phyloP scores from a whole-genome alignment of 2,329 filamentous ascomycete genomes.

The Colletotrichum sp. region DNA sequence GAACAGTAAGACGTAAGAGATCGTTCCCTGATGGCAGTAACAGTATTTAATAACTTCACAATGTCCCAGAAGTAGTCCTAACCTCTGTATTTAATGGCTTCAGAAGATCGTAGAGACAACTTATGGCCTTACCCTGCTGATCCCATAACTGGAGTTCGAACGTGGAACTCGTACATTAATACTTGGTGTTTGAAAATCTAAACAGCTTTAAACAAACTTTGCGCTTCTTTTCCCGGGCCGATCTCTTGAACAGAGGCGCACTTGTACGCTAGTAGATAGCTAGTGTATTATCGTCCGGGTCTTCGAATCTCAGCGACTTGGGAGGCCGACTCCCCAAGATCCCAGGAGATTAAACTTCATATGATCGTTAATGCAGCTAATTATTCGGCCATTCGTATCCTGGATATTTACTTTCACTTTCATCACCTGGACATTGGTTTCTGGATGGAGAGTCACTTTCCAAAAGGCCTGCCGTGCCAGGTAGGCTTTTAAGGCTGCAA shows the following conservation, averaged over 20 bases:
- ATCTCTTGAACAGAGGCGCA: not conserved
- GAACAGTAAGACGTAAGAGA: not conserved
- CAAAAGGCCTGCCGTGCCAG: too few species aligned
- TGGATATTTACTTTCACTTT: not conserved
- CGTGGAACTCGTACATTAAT: not conserved
- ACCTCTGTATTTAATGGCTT: not conserved
- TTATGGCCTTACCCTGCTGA: not conserved
- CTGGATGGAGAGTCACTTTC: too few species aligned
- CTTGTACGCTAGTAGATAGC: not conserved
- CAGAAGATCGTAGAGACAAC: not conserved
- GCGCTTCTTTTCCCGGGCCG: not conserved
- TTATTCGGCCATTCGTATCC: not conserved
- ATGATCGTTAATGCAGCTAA: not conserved
- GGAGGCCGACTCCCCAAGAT: not conserved
- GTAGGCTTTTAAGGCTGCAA: too few species aligned
- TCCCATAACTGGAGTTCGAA: not conserved
- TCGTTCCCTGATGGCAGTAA: not conserved
- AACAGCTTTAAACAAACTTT: not conserved
- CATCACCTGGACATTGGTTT: not conserved
- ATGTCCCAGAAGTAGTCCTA: not conserved
- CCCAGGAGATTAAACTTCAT: not conserved
- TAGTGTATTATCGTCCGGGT: not conserved
- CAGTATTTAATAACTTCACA: not conserved
- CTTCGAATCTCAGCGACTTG: not conserved
- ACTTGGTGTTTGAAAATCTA: not conserved